Base-by-base conservation (phyloP, 1,139 yeast genomes). In the Diutina mesorugosa region DNA sequence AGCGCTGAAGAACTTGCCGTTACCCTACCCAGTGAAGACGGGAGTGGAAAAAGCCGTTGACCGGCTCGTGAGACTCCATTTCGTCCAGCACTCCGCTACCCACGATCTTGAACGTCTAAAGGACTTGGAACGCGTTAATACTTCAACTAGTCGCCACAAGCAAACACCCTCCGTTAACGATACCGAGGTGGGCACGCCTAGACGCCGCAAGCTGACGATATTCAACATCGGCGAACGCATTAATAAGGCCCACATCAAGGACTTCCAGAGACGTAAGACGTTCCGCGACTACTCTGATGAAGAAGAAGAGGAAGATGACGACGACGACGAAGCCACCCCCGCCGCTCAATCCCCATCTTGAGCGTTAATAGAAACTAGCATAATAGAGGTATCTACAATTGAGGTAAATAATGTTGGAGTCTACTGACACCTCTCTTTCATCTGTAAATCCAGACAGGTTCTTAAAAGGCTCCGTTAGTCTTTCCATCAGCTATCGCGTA, bases 171-270 rank as follows among this genome's bases (percentile, higher is more conserved):
- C 41, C 2, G 41, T 35, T 1, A 10, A 1, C 5, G 51, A 48
- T n/a, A n/a, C 16, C 30, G 50, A 26, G 14, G 35, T 16, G 14
- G 35, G 30, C 32, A 21, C 32, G 21, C 47, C n/a, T 56, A 62
- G 41, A 21, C 67, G 73, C 47, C 67, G 74, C 35, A 70, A 67
- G 57, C 70, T 78, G 5, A 71, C 77, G 0, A 66, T 76, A 48
- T 64, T 66, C 55, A 74, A 77, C 47, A 72, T 89, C 26, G 76
- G 87, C n/a, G 79, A 78, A 56, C 80, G 82, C 1, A 74, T 90
- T 62, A 85, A 86, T 35, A 78, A 77, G 66, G 97, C 97, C 0
- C 97, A 90, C 66, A 84, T 90, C 47, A 86, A 86, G 64, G 97
- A 90, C 72, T 90, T 90, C 75, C 96, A 90, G 70, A 78, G 95